These are phyloP conservation scores for Elsinoe arachidis DNA, from an alignment of 2,329 filamentous ascomycete genomes.

Conservation along the genomic window DNA sequence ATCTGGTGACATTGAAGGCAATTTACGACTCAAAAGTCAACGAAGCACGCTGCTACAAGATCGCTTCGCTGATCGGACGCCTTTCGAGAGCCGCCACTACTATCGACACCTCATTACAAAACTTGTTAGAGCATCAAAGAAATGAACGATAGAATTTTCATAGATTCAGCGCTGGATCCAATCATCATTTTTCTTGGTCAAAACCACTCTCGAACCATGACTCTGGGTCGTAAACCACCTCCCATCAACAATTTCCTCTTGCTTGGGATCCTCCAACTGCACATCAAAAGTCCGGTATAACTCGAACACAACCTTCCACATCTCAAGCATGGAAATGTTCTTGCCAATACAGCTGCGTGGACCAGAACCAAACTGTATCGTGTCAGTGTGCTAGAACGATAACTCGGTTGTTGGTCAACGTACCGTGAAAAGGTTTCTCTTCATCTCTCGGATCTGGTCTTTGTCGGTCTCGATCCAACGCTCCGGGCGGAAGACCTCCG, in stretches of 20 bases:
- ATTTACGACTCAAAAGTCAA: background rate
- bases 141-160: background rate
- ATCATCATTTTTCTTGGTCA: background rate
- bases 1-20: background rate
- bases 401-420: no score
- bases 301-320: slow-evolving; percentile 25
- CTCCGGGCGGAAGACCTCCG: slow-evolving; percentile 21
- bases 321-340: slow-evolving; percentile 25
- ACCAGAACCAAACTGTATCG: slow-evolving; percentile 29
- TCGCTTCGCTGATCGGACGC: background rate
- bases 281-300: slow-evolving; percentile 21
- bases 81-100: background rate
- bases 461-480: slow-evolving; percentile 28
- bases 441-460: background rate
- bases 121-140: background rate
- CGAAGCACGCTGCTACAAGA: background rate
- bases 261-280: slow-evolving; percentile 19
- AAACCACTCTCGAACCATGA: background rate
- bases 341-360: slow-evolving; percentile 28
- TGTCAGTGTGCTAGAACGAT: no score
- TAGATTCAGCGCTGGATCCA: background rate
- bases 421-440: background rate
- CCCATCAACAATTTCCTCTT: slow-evolving; percentile 17
- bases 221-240: background rate
- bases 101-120: background rate